A percentile compares a stretch with the other conserved stretches of the same genome.
These are phyloP conservation scores for Thermothelomyces thermophilus DNA, from an alignment of 2,329 filamentous ascomycete species.

Conservation along the genomic window DNA sequence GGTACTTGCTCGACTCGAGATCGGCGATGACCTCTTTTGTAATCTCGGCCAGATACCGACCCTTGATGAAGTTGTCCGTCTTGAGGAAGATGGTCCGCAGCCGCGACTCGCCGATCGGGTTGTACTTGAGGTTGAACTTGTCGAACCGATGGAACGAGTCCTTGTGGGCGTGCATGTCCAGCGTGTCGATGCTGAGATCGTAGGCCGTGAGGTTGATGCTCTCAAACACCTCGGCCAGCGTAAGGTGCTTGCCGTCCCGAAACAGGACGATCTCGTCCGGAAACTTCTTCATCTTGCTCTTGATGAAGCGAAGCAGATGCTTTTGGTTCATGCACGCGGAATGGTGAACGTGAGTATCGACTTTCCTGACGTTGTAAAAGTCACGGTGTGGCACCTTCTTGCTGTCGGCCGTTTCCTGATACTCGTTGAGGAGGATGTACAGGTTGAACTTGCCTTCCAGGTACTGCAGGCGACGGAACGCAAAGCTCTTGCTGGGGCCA, in stretches of 20 bases:
- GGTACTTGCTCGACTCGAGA: slow-evolving; percentile 97
- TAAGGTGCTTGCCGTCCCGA: slow-evolving; percentile 86
- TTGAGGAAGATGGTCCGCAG: slow-evolving; percentile 97
- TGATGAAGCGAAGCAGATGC: slow-evolving; percentile 95
- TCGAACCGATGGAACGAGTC: slow-evolving; percentile 98
- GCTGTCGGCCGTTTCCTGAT: slow-evolving; percentile 95
- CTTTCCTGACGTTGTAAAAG: slow-evolving; percentile 98
- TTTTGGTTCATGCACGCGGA: slow-evolving; percentile 99
- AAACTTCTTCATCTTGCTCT: slow-evolving; percentile 99
- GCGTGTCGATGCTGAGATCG: slow-evolving; percentile 93
- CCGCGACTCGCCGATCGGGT: slow-evolving; percentile 91
- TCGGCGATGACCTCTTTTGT: slow-evolving; percentile 97
- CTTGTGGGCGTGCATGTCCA: slow-evolving; percentile 99
- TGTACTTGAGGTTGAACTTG: slow-evolving; percentile 99
- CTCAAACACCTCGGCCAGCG: slow-evolving; percentile 87
- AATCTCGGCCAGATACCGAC: slow-evolving; percentile 92
- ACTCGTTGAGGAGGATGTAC: slow-evolving; percentile 88
- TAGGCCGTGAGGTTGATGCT: slow-evolving; percentile 97
- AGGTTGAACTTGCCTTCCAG: slow-evolving; percentile 96
- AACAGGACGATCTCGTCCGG: slow-evolving; percentile 90
- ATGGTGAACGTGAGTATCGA: slow-evolving; percentile 98
- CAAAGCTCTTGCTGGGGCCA: slow-evolving; percentile 93
- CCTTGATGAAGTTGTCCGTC: slow-evolving; percentile 96
- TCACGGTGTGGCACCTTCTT: slow-evolving; percentile 97
- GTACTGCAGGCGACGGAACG: slow-evolving; percentile 89